Conservation (phyloP, 208 protist genomes). For the Giardia duodenalis region DNA sequence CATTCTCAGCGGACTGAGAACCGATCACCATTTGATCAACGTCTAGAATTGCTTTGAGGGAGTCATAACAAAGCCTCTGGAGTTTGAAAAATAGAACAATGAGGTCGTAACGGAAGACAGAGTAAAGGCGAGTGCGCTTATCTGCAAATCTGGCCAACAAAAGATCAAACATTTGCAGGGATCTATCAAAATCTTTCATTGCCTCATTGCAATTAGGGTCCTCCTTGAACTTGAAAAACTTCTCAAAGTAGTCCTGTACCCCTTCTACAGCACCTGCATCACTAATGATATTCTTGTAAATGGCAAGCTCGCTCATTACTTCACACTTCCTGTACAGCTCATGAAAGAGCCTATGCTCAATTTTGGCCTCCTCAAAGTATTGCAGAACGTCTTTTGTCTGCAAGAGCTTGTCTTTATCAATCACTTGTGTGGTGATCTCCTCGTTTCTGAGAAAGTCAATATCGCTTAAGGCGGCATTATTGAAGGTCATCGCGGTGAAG, state of each 20-base stretch:
- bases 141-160: background rate
- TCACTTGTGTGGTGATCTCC: background rate
- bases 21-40: background rate
- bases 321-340: background rate
- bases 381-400: background rate
- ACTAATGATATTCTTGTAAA: background rate
- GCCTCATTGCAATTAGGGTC: background rate
- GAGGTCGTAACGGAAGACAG: background rate
- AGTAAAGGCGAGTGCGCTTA: background rate
- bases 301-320: background rate
- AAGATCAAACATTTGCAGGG: background rate
- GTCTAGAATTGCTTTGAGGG: background rate
- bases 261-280: background rate
- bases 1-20: background rate
- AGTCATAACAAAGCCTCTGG: background rate
- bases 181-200: background rate
- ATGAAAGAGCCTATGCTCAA: background rate
- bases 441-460: background rate
- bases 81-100: background rate
- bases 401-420: background rate
- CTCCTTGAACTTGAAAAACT: background rate
- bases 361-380: background rate
- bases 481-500: background rate
- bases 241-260: background rate
- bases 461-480: background rate